phyloP scores from a whole-genome alignment of 2,329 filamentous ascomycete genomes.

The Aspergillus amoenus region DNA sequence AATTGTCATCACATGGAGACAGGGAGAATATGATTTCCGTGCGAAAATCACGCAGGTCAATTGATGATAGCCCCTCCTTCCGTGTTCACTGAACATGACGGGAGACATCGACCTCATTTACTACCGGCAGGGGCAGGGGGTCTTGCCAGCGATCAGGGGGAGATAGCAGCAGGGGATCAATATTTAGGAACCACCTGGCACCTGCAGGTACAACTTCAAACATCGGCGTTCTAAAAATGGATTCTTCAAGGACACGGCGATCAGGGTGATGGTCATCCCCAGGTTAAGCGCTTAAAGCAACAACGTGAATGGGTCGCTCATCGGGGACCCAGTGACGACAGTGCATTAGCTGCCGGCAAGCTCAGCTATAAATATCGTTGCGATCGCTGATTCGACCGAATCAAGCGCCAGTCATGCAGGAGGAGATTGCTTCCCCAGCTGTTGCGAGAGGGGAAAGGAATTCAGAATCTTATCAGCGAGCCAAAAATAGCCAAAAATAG shows the following conservation, averaged over 20 bases:
- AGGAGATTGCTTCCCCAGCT: not conserved
- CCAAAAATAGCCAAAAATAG: not conserved
- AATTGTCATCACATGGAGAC: too few species aligned
- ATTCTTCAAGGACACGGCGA: conserved; percentile 1
- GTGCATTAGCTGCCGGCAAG: not conserved
- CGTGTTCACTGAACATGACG: too few species aligned
- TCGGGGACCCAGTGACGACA: not conserved
- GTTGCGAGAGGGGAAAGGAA: not conserved
- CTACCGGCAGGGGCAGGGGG: too few species aligned
- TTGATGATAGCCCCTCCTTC: too few species aligned
- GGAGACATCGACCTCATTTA: too few species aligned
- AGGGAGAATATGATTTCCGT: too few species aligned
- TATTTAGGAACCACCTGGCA: not conserved
- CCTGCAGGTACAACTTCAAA: not conserved
- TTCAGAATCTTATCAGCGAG: not conserved
- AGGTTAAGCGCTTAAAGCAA: conserved; percentile 1
- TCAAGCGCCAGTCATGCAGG: not conserved
- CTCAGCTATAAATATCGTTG: not conserved
- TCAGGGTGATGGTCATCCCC: not conserved
- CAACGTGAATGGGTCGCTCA: too few species aligned
- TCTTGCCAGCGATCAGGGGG: too few species aligned
- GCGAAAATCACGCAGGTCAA: too few species aligned
- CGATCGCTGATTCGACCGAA: not conserved
- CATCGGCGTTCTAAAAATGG: conserved; percentile 4
- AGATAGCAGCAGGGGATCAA: not conserved